These are phyloP conservation scores for Penicillium paradoxum DNA, from an alignment of 495 filamentous ascomycete species.

Conservation along the genomic window DNA sequence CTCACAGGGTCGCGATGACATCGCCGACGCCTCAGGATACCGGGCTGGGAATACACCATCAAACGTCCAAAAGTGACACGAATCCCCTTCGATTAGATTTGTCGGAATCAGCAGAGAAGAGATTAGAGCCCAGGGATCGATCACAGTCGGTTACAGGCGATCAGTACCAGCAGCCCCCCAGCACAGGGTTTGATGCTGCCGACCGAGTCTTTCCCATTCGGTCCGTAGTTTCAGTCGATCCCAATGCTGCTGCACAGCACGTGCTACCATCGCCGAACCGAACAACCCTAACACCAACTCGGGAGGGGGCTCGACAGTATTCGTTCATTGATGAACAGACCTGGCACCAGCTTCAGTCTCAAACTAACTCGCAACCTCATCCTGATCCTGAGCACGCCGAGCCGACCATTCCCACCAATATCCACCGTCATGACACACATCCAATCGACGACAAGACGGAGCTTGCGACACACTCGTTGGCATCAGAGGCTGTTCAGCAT, in stretches of 20 bases:
- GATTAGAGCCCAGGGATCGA: conserved; percentile 15
- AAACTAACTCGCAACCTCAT: neutral
- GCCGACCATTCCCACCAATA: conserved; percentile 12
- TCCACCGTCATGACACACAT: conserved; percentile 11
- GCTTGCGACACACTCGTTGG: conserved; percentile 20
- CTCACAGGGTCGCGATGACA: conserved; percentile 8
- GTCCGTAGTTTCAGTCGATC: conserved; percentile 71
- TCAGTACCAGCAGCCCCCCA: conserved; percentile 1
- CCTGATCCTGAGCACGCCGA: neutral
- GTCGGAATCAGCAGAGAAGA: neutral
- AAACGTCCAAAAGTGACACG: conserved; percentile 17
- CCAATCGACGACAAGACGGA: conserved; percentile 14
- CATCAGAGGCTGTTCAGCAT: conserved; percentile 15
- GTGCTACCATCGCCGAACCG: conserved; percentile 3
- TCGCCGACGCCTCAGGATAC: conserved; percentile 7
- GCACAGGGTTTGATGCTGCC: conserved; percentile 26
- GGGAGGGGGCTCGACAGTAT: conserved; percentile 27
- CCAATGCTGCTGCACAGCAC: conserved; percentile 23
- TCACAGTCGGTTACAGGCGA: conserved; percentile 16
- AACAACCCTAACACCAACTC: conserved; percentile 15
- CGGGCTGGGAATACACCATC: conserved; percentile 10
- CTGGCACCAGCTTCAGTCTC: conserved; percentile 23
- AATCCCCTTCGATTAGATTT: neutral
- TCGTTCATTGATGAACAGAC: conserved; percentile 32
- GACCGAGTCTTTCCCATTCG: conserved; percentile 83